phyloP scores from a whole-genome alignment of 305 asterid genomes.

The Salvia sclarea region DNA sequence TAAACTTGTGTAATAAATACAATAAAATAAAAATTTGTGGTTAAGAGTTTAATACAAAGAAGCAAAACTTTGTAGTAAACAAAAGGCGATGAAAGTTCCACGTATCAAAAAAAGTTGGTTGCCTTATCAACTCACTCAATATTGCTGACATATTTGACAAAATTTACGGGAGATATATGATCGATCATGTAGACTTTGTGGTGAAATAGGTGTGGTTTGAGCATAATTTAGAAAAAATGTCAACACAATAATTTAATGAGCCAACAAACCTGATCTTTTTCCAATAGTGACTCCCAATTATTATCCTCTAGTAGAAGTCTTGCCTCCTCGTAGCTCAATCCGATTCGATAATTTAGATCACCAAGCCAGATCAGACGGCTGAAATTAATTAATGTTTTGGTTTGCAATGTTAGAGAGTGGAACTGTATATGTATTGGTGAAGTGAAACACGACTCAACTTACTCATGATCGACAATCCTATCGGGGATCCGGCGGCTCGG shows the following conservation, averaged over 20 bases:
- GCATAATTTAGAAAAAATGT: background rate
- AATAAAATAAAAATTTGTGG: background rate
- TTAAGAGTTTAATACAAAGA: background rate
- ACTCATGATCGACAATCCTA: constrained; percentile 73
- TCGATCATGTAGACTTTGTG: background rate
- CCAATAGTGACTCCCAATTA: constrained; percentile 77
- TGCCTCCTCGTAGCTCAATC: constrained; percentile 79
- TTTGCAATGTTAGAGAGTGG: background rate
- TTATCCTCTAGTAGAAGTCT: constrained; percentile 65
- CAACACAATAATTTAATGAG: constrained; percentile 13
- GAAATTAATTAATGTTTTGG: constrained; percentile 22
- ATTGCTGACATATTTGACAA: constrained; percentile 20
- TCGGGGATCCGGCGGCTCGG: constrained; percentile 50
- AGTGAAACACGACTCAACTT: constrained; percentile 29
- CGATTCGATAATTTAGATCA: constrained; percentile 84
- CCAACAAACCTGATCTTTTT: constrained; percentile 78
- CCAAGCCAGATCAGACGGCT: constrained; percentile 93
- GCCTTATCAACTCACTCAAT: background rate
- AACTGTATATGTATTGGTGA: background rate
- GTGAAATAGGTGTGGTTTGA: constrained; percentile 33
- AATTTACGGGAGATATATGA: background rate
- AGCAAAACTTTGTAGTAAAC: background rate
- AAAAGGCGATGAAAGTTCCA: background rate
- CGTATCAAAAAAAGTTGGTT: constrained; percentile 12
- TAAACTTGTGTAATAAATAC: background rate